Conservation (phyloP, 2,329 filamentous ascomycete genomes). For the Fusarium sp. region DNA sequence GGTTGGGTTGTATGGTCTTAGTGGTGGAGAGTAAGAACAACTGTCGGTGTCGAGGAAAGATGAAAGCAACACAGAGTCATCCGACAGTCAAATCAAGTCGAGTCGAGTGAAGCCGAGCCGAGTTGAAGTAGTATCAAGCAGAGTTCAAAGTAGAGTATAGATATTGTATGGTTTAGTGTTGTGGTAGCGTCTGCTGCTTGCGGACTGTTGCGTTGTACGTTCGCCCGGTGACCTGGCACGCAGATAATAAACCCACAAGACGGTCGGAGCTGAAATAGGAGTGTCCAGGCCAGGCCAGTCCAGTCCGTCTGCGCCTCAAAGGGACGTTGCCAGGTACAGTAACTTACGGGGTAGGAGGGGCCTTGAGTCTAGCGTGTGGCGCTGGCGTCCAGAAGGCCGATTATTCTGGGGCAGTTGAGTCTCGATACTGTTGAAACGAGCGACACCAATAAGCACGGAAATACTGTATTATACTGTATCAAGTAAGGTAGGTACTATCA, state of each 20-base stretch:
- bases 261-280: slow-evolving; percentile 41
- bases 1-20: slow-evolving; percentile 25
- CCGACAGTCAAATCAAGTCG: background rate
- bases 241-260: slow-evolving; percentile 38
- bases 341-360: slow-evolving; percentile 21
- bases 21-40: slow-evolving; percentile 23
- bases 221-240: slow-evolving; percentile 42
- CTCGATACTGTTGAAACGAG: slow-evolving; percentile 31
- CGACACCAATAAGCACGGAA: slow-evolving; percentile 11
- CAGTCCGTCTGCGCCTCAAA: slow-evolving; percentile 41
- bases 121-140: slow-evolving; percentile 30
- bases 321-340: slow-evolving; percentile 36
- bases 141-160: background rate
- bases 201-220: slow-evolving; percentile 35
- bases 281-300: slow-evolving; percentile 23
- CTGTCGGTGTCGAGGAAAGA: slow-evolving; percentile 24
- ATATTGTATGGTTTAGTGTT: background rate
- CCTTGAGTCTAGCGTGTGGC: slow-evolving; percentile 35
- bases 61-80: slow-evolving; percentile 18
- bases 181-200: slow-evolving; percentile 29
- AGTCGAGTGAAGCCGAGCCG: background rate
- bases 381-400: slow-evolving; percentile 35
- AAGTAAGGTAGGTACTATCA: background rate
- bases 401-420: slow-evolving; percentile 38
- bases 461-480: slow-evolving; percentile 19